Evolutionary conservation across 257 asterid genomes (phyloP).

Genomic region (Solanum chaucha): DNA sequence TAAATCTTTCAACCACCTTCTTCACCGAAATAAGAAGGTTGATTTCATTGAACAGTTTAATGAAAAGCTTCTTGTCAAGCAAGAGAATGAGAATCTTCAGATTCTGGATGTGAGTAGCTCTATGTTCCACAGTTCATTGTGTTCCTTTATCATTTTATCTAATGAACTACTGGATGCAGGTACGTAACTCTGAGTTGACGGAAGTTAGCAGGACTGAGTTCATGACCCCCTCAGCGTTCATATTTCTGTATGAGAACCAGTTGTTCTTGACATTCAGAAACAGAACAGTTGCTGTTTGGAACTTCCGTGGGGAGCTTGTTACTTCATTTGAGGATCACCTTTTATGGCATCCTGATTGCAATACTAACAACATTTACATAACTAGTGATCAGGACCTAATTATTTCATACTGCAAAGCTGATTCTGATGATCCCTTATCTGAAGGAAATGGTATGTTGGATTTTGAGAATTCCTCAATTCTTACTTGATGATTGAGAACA

Average conservation of each 20-base stretch:
- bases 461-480: not conserved
- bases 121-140: not conserved
- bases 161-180: conserved; percentile 37
- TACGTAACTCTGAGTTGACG: conserved; percentile 74
- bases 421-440: conserved; percentile 68
- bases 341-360: conserved; percentile 98
- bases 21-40: conserved; percentile 88
- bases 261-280: conserved; percentile 89
- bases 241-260: conserved; percentile 93
- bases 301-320: conserved; percentile 97
- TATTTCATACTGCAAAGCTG: conserved; percentile 94
- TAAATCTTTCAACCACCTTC: conserved; percentile 83
- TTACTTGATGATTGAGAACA: not conserved
- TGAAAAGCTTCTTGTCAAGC: conserved; percentile 98
- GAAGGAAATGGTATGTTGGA: conserved; percentile 71
- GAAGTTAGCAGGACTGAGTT: conserved; percentile 94
- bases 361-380: conserved; percentile 93
- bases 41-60: conserved; percentile 97
- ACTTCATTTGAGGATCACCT: conserved; percentile 97
- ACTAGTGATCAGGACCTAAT: conserved; percentile 98
- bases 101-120: conserved; percentile 71
- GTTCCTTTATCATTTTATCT: not conserved
- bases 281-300: conserved; percentile 97
- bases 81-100: conserved; percentile 95
- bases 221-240: conserved; percentile 99